Percentiles rank a stretch among this genome's conserved stretches.
Evolutionary conservation across 371 early-diverging fungal species (phyloP).

Genomic region (Zychaea mexicana): DNA sequence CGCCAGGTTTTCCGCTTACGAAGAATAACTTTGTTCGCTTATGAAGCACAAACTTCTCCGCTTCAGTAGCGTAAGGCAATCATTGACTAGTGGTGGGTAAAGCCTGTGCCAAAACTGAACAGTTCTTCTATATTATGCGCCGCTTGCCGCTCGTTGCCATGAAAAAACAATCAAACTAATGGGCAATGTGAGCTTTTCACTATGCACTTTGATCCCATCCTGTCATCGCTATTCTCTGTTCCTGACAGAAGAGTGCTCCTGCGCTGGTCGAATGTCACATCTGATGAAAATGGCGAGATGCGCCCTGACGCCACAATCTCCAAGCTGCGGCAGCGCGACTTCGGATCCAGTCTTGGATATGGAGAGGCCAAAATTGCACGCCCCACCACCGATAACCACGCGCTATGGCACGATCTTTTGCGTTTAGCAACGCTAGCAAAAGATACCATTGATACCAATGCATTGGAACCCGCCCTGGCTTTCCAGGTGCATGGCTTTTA

Average conservation of each 20-base stretch:
- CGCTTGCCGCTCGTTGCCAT: neutral
- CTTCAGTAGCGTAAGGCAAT: no score
- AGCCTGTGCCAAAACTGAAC: no score
- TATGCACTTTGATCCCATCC: slow-evolving; percentile 24
- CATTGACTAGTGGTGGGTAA: no score
- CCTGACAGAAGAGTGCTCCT: slow-evolving; percentile 22
- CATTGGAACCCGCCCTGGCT: slow-evolving; percentile 8
- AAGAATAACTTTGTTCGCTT: no score
- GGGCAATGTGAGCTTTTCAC: neutral
- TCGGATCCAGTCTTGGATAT: slow-evolving; percentile 15
- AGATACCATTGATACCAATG: slow-evolving; percentile 10
- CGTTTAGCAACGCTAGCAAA: slow-evolving; percentile 15
- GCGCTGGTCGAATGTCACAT: neutral
- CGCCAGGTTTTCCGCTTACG: no score
- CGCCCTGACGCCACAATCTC: slow-evolving; percentile 14
- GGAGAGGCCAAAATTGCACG: slow-evolving; percentile 15
- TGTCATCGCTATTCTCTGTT: slow-evolving; percentile 21
- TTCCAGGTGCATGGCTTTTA: slow-evolving; percentile 11
- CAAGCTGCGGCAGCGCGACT: slow-evolving; percentile 9
- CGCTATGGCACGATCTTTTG: slow-evolving; percentile 18
- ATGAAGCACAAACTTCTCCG: no score
- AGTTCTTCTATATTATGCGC: neutral
- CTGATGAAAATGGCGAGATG: slow-evolving; percentile 6
- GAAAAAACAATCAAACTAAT: neutral
- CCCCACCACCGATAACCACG: slow-evolving; percentile 12